A percentile compares a stretch with the other conserved stretches of the same genome.
Conservation (phyloP, 495 filamentous ascomycete species). For the Tuber umbilicatum region DNA sequence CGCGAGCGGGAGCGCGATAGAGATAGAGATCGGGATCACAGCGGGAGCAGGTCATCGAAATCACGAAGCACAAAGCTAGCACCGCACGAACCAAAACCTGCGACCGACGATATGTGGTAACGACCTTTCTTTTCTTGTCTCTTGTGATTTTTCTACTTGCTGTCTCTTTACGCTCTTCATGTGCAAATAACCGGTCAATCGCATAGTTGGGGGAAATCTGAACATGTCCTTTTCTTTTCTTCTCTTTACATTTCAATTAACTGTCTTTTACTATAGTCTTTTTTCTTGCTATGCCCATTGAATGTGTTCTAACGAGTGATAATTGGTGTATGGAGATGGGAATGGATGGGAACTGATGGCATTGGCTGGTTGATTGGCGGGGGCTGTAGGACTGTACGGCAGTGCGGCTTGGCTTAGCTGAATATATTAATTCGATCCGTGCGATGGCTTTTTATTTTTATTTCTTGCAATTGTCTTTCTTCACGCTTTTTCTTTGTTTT, state of each 20-base stretch:
- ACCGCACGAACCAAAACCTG: slow-evolving; percentile 7
- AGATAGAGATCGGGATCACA: slow-evolving; percentile 7
- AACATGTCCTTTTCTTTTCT: neutral
- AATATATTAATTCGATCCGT: slow-evolving; percentile 5
- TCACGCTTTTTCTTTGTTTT: neutral
- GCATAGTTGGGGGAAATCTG: neutral
- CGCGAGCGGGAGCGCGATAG: slow-evolving; percentile 15
- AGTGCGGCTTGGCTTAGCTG: neutral
- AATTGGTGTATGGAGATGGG: neutral
- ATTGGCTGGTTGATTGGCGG: neutral
- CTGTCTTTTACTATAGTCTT: slow-evolving; percentile 6
- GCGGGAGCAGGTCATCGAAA: slow-evolving; percentile 12
- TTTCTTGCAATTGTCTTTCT: neutral
- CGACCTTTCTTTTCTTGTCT: neutral
- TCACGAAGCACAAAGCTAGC: slow-evolving; percentile 8
- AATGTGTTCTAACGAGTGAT: neutral
- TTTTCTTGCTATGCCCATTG: slow-evolving; percentile 10
- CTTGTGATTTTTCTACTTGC: neutral
- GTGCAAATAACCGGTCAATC: neutral
- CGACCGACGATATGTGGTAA: slow-evolving; percentile 35
- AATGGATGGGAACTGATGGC: neutral
- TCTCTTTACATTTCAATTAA: slow-evolving; percentile 7
- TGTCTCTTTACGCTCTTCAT: neutral
- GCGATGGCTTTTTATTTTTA: neutral
- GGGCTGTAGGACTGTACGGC: neutral